A percentile compares a stretch with the other conserved stretches of the same genome.
These are phyloP conservation scores for Avena insularis DNA, from an alignment of 176 grass and related monocot genomes.

Conservation along the genomic window DNA sequence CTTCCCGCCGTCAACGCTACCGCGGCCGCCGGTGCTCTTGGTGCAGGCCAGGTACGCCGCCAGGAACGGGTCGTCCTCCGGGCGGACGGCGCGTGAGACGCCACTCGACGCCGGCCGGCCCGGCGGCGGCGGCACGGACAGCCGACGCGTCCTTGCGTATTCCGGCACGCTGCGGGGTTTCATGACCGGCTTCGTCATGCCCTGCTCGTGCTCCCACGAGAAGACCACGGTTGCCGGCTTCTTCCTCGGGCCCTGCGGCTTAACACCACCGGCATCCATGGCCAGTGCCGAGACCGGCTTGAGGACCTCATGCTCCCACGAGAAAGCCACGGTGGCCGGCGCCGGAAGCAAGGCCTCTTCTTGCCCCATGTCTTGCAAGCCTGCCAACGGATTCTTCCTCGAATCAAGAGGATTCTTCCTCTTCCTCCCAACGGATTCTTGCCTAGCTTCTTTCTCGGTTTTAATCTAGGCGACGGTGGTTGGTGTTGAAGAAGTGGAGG, in stretches of 20 bases:
- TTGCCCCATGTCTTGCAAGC: conserved; percentile 26
- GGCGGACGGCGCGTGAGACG: conserved; percentile 37
- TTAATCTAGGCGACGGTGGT: not conserved
- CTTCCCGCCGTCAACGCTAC: not conserved
- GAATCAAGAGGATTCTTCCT: too few species aligned
- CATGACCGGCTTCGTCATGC: conserved; percentile 3
- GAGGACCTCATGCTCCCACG: conserved; percentile 55
- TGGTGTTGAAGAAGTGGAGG: conserved; percentile 6
- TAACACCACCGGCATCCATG: conserved; percentile 16
- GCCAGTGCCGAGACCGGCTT: not conserved
- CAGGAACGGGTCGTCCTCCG: conserved; percentile 79
- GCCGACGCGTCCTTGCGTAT: conserved; percentile 15
- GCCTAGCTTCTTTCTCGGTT: too few species aligned
- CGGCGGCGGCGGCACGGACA: not conserved
- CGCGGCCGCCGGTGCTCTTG: conserved; percentile 35
- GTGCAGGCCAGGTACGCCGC: conserved; percentile 91
- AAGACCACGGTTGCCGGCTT: conserved; percentile 41
- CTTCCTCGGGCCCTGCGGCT: conserved; percentile 35
- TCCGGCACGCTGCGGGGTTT: not conserved
- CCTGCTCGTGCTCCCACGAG: conserved; percentile 68
- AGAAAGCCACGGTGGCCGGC: conserved; percentile 51
- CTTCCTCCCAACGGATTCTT: too few species aligned
- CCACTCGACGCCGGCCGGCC: conserved; percentile 5
- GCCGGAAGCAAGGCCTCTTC: conserved; percentile 9
- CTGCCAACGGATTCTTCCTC: too few species aligned